Evolutionary conservation across 1,139 yeast genomes (phyloP).

Genomic region (Blastobotrys malaysiensis): DNA sequence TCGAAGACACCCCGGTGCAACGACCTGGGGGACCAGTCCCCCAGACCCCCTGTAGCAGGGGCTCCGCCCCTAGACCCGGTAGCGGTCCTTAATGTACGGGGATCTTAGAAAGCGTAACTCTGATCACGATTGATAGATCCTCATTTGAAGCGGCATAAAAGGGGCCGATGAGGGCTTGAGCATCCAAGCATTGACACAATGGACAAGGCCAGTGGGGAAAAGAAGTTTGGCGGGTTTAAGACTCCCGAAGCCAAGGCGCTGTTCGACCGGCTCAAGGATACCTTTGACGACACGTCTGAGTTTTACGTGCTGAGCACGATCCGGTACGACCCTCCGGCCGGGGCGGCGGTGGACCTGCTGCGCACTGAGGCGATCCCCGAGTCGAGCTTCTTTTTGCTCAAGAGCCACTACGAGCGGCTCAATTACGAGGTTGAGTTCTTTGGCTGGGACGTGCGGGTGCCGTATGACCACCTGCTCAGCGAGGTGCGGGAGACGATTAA

Average conservation of each 20-base stretch:
- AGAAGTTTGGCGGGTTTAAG: background rate
- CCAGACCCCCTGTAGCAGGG: too few relatives aligned
- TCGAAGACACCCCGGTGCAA: too few relatives aligned
- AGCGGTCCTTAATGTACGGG: too few relatives aligned
- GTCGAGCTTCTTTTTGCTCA: conserved; percentile 46
- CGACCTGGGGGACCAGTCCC: too few relatives aligned
- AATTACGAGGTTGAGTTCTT: conserved; percentile 52
- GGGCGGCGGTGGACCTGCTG: background rate
- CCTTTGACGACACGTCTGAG: background rate
- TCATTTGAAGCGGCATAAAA: background rate
- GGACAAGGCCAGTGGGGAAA: background rate
- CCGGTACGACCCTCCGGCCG: conserved; percentile 58
- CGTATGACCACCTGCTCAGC: conserved; percentile 40
- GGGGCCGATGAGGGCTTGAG: background rate
- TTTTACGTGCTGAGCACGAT: conserved; percentile 51
- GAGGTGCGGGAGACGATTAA: conserved; percentile 43
- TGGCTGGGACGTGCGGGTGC: conserved; percentile 42
- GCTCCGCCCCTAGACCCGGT: too few relatives aligned
- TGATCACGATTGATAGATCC: too few relatives aligned
- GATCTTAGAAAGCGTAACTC: too few relatives aligned
- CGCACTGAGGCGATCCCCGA: conserved; percentile 9
- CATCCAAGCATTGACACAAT: too few relatives aligned
- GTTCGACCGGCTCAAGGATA: background rate
- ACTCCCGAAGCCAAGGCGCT: background rate
- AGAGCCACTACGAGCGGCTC: conserved; percentile 59